A percentile compares a stretch with the other conserved stretches of the same genome.
Conservation (phyloP, 805 yeast genomes). For the Ogataea parapolymorpha region DNA sequence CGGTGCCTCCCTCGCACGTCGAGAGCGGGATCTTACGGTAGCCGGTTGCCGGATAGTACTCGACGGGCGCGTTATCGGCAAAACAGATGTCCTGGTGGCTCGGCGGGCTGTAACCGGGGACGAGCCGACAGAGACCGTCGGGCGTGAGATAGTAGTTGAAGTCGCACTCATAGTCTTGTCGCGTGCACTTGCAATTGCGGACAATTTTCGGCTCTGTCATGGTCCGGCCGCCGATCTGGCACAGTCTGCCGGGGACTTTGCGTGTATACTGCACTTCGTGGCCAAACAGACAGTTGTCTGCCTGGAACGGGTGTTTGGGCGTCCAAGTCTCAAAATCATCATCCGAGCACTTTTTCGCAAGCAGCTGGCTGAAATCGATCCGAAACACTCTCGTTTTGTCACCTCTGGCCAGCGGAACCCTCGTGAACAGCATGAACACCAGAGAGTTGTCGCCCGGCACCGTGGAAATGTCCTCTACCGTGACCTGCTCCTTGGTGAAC, state of each 20-base stretch:
- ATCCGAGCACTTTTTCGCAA: slow-evolving; percentile 47
- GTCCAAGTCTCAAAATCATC: slow-evolving; percentile 64
- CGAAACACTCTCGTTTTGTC: slow-evolving; percentile 49
- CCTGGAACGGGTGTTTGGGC: slow-evolving; percentile 52
- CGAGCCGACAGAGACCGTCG: slow-evolving; percentile 77
- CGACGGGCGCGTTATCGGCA: slow-evolving; percentile 52
- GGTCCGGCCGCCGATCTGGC: slow-evolving; percentile 60
- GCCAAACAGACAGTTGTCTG: slow-evolving; percentile 62
- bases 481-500: slow-evolving; percentile 59
- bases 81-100: slow-evolving; percentile 60
- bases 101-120: slow-evolving; percentile 64
- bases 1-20: slow-evolving; percentile 76
- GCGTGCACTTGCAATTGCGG: slow-evolving; percentile 74
- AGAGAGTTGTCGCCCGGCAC: slow-evolving; percentile 84
- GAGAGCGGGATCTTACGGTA: slow-evolving; percentile 79
- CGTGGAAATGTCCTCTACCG: slow-evolving; percentile 71
- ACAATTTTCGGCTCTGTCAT: slow-evolving; percentile 52
- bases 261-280: slow-evolving; percentile 59
- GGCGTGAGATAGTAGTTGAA: slow-evolving; percentile 64
- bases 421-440: slow-evolving; percentile 65
- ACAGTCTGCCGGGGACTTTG: slow-evolving; percentile 59
- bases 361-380: slow-evolving; percentile 53
- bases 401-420: slow-evolving; percentile 44
- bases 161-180: slow-evolving; percentile 89
- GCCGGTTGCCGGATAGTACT: slow-evolving; percentile 80